A percentile compares a stretch with the other conserved stretches of the same genome.
Conservation (phyloP, 352 stramenopile species). For the Plasmopara viticola region DNA sequence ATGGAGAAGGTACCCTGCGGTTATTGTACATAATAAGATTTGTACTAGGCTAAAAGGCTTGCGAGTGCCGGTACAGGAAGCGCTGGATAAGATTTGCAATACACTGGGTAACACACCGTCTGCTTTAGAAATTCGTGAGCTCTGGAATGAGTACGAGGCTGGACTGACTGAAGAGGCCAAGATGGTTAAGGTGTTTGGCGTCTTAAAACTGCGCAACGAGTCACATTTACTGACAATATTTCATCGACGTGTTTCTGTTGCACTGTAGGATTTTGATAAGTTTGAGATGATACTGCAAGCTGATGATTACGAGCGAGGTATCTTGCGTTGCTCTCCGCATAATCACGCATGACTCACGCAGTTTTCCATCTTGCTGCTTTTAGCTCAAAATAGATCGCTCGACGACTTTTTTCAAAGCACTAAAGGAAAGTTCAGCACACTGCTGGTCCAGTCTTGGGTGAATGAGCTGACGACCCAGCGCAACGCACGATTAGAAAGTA, state of each 20-base stretch:
- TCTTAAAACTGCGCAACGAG: background rate
- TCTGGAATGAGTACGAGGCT: slow-evolving; percentile 88
- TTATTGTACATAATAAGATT: background rate
- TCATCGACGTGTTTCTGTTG: background rate
- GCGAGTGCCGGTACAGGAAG: slow-evolving; percentile 30
- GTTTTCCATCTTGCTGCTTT: background rate
- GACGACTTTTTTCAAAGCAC: slow-evolving; percentile 81
- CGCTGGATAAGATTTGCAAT: slow-evolving; percentile 59
- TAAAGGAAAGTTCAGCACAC: slow-evolving; percentile 76
- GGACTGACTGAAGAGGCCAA: slow-evolving; percentile 73
- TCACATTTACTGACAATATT: too few species aligned
- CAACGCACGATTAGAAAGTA: slow-evolving; percentile 21
- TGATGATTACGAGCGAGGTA: slow-evolving; percentile 89
- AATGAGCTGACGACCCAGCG: slow-evolving; percentile 56
- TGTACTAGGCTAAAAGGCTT: slow-evolving; percentile 1
- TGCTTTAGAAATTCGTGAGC: slow-evolving; percentile 53
- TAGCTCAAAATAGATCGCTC: slow-evolving; percentile 52
- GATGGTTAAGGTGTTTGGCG: slow-evolving; percentile 69
- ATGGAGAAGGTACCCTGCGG: slow-evolving; percentile 65
- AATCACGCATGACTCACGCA: background rate
- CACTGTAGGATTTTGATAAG: slow-evolving; percentile 87
- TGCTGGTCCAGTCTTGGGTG: slow-evolving; percentile 74
- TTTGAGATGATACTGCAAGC: slow-evolving; percentile 95
- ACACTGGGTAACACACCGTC: slow-evolving; percentile 49
- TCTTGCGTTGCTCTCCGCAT: background rate